Evolutionary conservation across 1,139 yeast species (phyloP), one percentile per base, ranked within the genome.

Genomic region (Pichia norvegensis): DNA sequence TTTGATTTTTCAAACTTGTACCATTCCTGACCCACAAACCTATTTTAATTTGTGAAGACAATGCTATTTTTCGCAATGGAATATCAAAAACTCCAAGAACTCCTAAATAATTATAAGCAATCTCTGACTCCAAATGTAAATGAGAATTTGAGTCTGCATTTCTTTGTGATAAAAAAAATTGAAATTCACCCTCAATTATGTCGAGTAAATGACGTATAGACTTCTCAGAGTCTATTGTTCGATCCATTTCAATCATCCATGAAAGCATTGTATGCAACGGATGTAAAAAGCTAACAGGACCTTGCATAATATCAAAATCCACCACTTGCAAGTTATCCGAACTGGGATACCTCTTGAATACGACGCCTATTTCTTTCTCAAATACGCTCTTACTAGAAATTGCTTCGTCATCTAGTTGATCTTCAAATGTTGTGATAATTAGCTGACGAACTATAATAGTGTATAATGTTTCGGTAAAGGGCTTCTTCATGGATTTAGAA

Each of bases 181-280:
- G 52, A 44, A 49, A 52, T 29, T 52, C 55, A 4, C 53, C 53
- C 22, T 50, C 51, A 29, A 52, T 49, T 38, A 51, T 52, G 31
- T 49, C 50, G 50, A 51, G 46, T 16, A 45, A 14, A 52, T 45
- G 46, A 38, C 42, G 19, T 48, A 43, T 13, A 56, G 57, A 14
- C 19, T 47, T 49, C 33, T 46, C 51, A 4, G 72, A 56, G 31
- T 62, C 60, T 14, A 58, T 54, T 1, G 65, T 55, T 45, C 64
- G 55, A 41, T 62, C 67, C 47, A 69, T 68, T 57, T 86, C 88
- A 40, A 86, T 68, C 33, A 85, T 60, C 81, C 86, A 81, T 1
- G 90, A 74, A 33, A 85, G 63, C 52, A 82, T 79, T 1, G 88
- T 76, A 56, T 85, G 95, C 25, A 86, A 60, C 0, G 95, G 95